A percentile compares a stretch with the other conserved stretches of the same genome.
Conservation (phyloP, 2,329 filamentous ascomycete species). For the Sclerotinia trifoliorum region DNA sequence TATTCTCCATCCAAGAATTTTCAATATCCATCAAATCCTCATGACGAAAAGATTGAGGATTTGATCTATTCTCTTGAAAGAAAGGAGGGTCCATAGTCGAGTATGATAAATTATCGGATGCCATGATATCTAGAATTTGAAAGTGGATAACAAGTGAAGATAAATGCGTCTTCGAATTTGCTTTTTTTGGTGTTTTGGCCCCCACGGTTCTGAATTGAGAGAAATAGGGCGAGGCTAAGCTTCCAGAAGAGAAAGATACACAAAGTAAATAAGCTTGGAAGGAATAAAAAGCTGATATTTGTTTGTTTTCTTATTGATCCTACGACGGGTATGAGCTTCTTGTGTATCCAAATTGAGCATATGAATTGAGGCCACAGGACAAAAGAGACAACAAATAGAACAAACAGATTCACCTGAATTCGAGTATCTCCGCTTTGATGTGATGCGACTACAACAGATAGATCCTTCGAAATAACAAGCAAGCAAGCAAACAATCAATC, state of each 20-base stretch:
- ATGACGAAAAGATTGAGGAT: conserved; percentile 21
- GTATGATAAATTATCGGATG: conserved; percentile 24
- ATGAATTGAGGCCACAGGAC: neutral
- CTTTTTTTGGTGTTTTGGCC: conserved; percentile 1
- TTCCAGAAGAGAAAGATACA: conserved; percentile 18
- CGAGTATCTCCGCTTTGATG: conserved; percentile 16
- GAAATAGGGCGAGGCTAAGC: conserved; percentile 28
- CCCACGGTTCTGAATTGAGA: conserved; percentile 20
- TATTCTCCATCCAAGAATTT: conserved; percentile 25
- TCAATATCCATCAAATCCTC: conserved; percentile 23
- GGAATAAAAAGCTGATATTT: conserved; percentile 10
- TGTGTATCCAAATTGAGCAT: conserved; percentile 13
- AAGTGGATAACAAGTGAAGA: neutral
- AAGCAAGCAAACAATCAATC: neutral
- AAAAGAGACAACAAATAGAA: conserved; percentile 8
- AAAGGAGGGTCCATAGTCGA: conserved; percentile 20
- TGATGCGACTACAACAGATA: conserved; percentile 9
- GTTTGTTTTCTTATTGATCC: conserved; percentile 21
- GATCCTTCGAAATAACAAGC: conserved; percentile 9
- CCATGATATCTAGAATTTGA: conserved; percentile 13
- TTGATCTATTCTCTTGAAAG: conserved; percentile 22
- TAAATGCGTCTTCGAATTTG: neutral
- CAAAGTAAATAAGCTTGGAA: conserved; percentile 7
- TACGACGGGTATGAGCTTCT: conserved; percentile 16
- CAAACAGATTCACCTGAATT: conserved; percentile 18